phyloP scores from a whole-genome alignment of 179 eudicot genomes.

The Patellifolia procumbens region DNA sequence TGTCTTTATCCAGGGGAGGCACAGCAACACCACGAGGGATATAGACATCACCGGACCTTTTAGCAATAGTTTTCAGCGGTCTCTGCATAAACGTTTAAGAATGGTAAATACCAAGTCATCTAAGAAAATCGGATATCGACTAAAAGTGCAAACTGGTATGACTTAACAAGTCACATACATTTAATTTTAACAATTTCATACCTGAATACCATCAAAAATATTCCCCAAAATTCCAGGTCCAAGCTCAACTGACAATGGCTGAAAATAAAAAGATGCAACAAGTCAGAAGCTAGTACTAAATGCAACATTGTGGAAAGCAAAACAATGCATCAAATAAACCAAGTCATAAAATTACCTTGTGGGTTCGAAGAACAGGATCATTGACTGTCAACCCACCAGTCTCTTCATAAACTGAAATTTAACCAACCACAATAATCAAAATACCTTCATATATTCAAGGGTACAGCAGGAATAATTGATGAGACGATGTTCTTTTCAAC shows the following conservation, averaged over 20 bases:
- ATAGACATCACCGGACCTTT: conserved; percentile 88
- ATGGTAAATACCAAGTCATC: background rate
- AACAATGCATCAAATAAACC: background rate
- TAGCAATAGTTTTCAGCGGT: conserved; percentile 93
- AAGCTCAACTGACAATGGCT: conserved; percentile 96
- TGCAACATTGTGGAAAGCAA: background rate
- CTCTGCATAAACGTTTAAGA: conserved; percentile 56
- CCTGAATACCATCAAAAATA: conserved; percentile 99
- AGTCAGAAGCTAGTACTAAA: conserved; percentile 16
- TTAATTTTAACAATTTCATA: conserved; percentile 20
- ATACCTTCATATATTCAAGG: background rate
- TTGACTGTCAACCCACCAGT: conserved; percentile 94
- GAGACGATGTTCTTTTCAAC: background rate
- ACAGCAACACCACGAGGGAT: conserved; percentile 99
- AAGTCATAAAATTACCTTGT: conserved; percentile 56
- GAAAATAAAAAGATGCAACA: conserved; percentile 27
- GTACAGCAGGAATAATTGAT: background rate
- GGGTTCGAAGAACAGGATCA: conserved; percentile 96
- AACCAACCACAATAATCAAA: background rate
- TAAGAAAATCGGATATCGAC: background rate
- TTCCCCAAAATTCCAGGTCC: conserved; percentile 98
- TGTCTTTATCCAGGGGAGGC: conserved; percentile 91
- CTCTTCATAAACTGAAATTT: conserved; percentile 85
- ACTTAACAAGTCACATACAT: background rate
- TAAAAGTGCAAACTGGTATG: background rate